Base-by-base conservation (phyloP, 2,329 filamentous ascomycete species). In the Xylaria digitata region DNA sequence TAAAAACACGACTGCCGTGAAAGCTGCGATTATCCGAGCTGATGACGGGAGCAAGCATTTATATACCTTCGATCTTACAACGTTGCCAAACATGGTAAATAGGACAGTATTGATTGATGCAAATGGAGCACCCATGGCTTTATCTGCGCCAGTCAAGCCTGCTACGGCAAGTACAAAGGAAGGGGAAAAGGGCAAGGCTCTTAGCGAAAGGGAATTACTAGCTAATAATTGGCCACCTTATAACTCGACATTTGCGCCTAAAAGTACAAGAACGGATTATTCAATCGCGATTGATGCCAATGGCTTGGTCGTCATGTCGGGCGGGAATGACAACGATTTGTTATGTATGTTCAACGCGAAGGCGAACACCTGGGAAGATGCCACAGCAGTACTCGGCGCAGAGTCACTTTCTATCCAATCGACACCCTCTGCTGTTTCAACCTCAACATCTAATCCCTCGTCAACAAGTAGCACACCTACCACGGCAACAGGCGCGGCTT, bases 31-130 rank as follows among this genome's bases (percentile, higher is more conserved):
- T 3, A 80, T 96, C n/a, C 82, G 83, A 13, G 92, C 91, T 23
- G 85, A 88, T 48, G 93, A 97, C 77, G 89, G 86, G 32, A 94
- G 91, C 78, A 94, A 92, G 76, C 88, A 90, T 45, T 82, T 98
- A 19, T 89, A 94, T 72, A 88, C 89, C 11, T 97, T 96, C 73
- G 89, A 97, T 75, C 86, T 94, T 80, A 85, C 85, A 15, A 83
- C 85, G 9, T 88, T 90, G 0, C 94, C 95, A 2, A 97, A 96
- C 75, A 80, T 82, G 6, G 92, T 97, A 49, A 87, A 86, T 37
- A 88, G 91, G 63, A 87, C 90, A 37, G 85, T 93, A 19, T 79
- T 97, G 15, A 78, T 91, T 54, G 86, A 88, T 68, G 84, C 85
- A 11, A 82, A 84, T 46, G 92, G 91, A 17, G 83, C 75, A 68